Evolutionary conservation across 2,329 filamentous ascomycete genomes (phyloP), one percentile per base, ranked within the genome.

Genomic region (Fusarium udum): DNA sequence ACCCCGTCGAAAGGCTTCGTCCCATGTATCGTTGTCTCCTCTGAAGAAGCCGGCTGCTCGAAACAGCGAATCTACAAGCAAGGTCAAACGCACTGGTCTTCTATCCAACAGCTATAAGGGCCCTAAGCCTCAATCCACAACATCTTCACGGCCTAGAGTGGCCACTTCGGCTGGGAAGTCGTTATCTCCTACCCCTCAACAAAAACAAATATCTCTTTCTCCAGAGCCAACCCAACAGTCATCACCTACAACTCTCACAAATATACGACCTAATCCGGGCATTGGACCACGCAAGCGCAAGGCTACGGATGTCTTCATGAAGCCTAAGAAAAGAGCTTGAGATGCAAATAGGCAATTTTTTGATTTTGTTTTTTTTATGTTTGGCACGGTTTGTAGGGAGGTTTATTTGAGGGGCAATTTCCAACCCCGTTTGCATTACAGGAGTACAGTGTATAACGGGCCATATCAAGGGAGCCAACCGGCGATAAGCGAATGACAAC

Each of bases 241-340:
- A 55, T 77, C 75, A 32, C 76, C 77, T 40, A 69, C 67, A 11
- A 72, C 72, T 7, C 32, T 57, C 31, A 13, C 61, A 36, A 60
- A 58, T 32, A 31, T 66, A 46, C 57, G 71, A 49, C 53, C 71
- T 48, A 45, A 67, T 26, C 16, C 53, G 18, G 37, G 58, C 20
- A 46, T 64, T 32, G 69, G 53, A 6, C 58, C 73, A 14, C 79
- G 81, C 46, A 87, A 87, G 74, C 83, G 86, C 60, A 86, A 86
- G 74, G 77, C 80, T 1, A 83, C 85, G 9, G 84, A 84, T 68
- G 80, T 88, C n/a, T 89, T 89, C 69, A 87, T 87, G 85, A 82
- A 80, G 45, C 74, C 71, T 49, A 84, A 85, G 78, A 87, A 84
- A 77, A 76, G 75, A 58, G 64, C 58, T 20, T 78, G 32, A 72